Conservation (phyloP, 768 basidiomycete species). For the Calocybe cyanea region DNA sequence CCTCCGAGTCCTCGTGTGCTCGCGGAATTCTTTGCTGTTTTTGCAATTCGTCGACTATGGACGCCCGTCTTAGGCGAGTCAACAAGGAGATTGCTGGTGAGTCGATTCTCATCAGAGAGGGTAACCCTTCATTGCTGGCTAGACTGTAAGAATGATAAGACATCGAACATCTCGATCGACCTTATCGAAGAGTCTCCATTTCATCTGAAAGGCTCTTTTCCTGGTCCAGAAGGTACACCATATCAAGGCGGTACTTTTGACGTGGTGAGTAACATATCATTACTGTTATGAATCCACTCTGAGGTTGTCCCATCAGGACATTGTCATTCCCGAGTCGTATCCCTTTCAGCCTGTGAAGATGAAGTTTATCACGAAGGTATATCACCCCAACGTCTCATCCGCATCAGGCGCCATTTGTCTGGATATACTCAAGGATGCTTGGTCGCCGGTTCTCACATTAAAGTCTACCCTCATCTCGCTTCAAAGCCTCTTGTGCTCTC, state of each 20-base stretch:
- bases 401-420: constrained; percentile 94
- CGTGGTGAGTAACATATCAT: constrained; percentile 58
- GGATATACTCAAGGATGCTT: constrained; percentile 85
- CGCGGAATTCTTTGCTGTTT: constrained; percentile 2
- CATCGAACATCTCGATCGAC: constrained; percentile 81
- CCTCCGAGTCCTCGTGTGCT: not conserved
- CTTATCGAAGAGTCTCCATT: constrained; percentile 88
- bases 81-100: constrained; percentile 91
- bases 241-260: constrained; percentile 91
- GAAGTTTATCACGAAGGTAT: constrained; percentile 97
- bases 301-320: constrained; percentile 54
- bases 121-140: not conserved
- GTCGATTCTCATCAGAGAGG: constrained; percentile 12
- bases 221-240: constrained; percentile 89
- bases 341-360: constrained; percentile 96
- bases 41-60: constrained; percentile 43
- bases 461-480: constrained; percentile 95
- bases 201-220: constrained; percentile 88
- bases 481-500: constrained; percentile 88
- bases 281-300: not conserved
- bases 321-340: constrained; percentile 87
- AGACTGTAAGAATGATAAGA: constrained; percentile 97
- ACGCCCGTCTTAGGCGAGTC: constrained; percentile 84
- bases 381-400: constrained; percentile 94
- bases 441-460: constrained; percentile 92